A percentile compares a stretch with the other conserved stretches of the same genome.
These are phyloP conservation scores for Septoria linicola DNA, from an alignment of 2,329 filamentous ascomycete genomes.

Conservation along the genomic window DNA sequence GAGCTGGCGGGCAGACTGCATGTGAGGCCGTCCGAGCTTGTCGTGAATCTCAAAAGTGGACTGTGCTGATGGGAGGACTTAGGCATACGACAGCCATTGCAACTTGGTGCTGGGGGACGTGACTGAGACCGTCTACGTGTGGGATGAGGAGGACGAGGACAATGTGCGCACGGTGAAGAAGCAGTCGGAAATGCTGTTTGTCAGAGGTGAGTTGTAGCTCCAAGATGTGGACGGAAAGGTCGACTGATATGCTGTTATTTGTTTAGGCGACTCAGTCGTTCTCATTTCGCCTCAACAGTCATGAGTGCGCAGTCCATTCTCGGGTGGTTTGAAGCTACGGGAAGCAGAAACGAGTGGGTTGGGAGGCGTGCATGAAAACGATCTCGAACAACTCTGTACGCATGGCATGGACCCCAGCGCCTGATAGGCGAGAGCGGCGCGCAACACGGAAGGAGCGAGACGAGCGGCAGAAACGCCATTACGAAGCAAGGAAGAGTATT, in stretches of 20 bases:
- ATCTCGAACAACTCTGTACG: too few relatives aligned
- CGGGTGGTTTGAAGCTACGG: background rate
- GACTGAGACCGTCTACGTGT: conserved; percentile 92
- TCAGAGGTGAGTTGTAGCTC: conserved; percentile 67
- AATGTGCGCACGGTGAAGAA: conserved; percentile 87
- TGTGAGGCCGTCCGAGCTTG: conserved; percentile 55
- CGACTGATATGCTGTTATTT: background rate
- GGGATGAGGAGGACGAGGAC: conserved; percentile 77
- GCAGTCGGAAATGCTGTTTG: conserved; percentile 98
- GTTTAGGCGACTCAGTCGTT: conserved; percentile 52
- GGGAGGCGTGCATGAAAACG: background rate
- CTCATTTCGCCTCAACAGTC: conserved; percentile 46
- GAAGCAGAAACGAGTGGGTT: background rate
- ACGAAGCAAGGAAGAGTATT: too few relatives aligned
- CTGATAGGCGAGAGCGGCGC: too few relatives aligned
- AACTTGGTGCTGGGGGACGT: conserved; percentile 95
- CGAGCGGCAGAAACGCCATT: too few relatives aligned
- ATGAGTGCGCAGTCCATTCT: background rate
- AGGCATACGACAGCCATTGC: conserved; percentile 99
- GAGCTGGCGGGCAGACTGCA: conserved; percentile 94
- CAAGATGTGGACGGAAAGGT: background rate
- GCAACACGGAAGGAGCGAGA: too few relatives aligned
- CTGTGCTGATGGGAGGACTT: conserved; percentile 17
- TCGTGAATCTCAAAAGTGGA: too few relatives aligned
- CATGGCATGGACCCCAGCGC: too few relatives aligned